These are phyloP conservation scores for Penicillium sp. DNA, from an alignment of 2,329 filamentous ascomycete species.

Conservation along the genomic window DNA sequence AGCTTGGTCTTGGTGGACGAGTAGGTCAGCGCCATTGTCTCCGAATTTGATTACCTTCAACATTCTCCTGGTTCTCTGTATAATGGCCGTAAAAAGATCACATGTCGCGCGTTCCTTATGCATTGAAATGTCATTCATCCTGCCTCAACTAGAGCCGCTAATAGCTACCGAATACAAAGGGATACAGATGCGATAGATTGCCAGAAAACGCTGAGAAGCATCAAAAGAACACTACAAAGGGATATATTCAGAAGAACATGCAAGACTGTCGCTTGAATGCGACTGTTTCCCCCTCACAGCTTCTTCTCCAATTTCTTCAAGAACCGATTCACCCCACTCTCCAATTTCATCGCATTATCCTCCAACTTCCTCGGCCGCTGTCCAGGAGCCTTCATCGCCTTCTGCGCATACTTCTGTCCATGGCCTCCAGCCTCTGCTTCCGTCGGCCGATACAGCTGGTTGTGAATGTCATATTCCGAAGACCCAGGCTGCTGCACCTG, in stretches of 20 bases:
- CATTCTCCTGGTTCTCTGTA: too few relatives aligned
- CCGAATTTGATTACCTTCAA: not conserved
- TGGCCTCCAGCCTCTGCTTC: constrained; percentile 43
- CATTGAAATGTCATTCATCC: not conserved
- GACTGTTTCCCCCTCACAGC: constrained; percentile 21
- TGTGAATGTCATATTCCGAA: constrained; percentile 48
- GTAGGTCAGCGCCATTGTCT: constrained; percentile 8
- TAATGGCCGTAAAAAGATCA: not conserved
- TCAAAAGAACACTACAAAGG: not conserved
- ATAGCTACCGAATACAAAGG: not conserved
- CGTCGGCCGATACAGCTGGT: constrained; percentile 50
- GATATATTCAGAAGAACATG: not conserved
- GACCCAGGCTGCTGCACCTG: constrained; percentile 22
- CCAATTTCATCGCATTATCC: constrained; percentile 40
- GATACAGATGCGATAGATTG: not conserved
- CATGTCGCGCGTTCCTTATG: not conserved
- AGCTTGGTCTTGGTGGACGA: constrained; percentile 2
- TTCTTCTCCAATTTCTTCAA: constrained; percentile 50
- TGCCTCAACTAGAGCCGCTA: not conserved
- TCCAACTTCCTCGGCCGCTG: constrained; percentile 41
- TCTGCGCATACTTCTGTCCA: constrained; percentile 37
- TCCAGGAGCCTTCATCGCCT: constrained; percentile 35
- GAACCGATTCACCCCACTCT: constrained; percentile 47
- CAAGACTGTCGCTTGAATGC: not conserved
- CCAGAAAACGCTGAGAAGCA: not conserved